These are phyloP conservation scores for Boehmeria nivea DNA, from an alignment of 306 rosid genomes.

Conservation along the genomic window DNA sequence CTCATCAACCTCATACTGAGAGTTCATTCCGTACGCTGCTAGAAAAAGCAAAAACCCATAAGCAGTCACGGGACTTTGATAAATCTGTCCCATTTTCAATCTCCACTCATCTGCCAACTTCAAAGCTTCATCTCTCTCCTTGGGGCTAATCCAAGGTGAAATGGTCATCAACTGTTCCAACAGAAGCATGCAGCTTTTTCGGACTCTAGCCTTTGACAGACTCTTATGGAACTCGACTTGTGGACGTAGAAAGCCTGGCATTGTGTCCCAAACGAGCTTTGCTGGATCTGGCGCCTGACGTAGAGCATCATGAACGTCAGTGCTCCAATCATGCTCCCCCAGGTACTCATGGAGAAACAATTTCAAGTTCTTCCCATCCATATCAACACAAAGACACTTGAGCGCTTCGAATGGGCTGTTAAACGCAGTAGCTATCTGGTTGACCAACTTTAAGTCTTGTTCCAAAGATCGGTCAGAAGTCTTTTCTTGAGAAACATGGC, in stretches of 20 bases:
- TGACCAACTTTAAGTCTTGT: neutral
- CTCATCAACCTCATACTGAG: conserved; percentile 28
- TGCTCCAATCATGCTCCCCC: neutral
- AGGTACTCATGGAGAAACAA: conserved; percentile 3
- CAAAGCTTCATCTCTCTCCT: conserved; percentile 29
- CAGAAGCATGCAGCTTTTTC: conserved; percentile 39
- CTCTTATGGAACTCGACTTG: conserved; percentile 1
- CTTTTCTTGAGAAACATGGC: neutral
- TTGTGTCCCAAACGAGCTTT: conserved; percentile 14
- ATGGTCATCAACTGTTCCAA: conserved; percentile 27
- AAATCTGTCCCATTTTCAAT: conserved; percentile 18
- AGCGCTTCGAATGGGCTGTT: neutral
- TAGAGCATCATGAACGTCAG: neutral
- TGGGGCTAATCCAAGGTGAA: conserved; percentile 27
- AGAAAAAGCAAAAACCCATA: conserved; percentile 42
- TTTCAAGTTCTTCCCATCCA: conserved; percentile 6
- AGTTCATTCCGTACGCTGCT: conserved; percentile 27
- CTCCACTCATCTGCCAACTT: conserved; percentile 38
- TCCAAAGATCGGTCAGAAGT: neutral
- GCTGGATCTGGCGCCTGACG: conserved; percentile 5
- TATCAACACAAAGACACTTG: conserved; percentile 4
- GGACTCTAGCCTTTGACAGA: neutral
- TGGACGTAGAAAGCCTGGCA: neutral
- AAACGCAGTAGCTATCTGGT: conserved; percentile 6
- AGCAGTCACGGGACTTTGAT: conserved; percentile 24